Base-by-base conservation (phyloP, 257 asterid species). In the Solanum chaucha region DNA sequence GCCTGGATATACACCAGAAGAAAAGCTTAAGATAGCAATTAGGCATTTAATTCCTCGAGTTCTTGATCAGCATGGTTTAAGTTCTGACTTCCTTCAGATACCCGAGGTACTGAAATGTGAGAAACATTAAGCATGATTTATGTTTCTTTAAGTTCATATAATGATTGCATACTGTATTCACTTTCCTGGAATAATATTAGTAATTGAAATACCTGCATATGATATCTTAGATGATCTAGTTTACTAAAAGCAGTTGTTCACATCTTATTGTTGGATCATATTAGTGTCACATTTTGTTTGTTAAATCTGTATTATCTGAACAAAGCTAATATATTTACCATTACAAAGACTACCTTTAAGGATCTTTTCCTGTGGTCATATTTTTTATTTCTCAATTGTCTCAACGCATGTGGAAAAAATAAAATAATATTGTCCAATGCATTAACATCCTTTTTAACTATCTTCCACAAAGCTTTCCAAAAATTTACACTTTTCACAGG, bases 1-100 rank as follows among this genome's bases (percentile, higher is more conserved):
- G 90, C 99, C 99, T 84, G 99, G 99, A 88, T 97, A 97, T 88
- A 96, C 99, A 86, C 98, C 98, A 89, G 99, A 97, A 90, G 99
- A 97, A 90, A 97, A 97, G 89, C 97, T 97, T 58, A 94, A 88
- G 90, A 97, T 97, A 90, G 98, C 99, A 35, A 94, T 92, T 93
- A 93, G 87, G 90, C 98, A 97, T 93, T 89, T 97, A 87, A 90
- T 97, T 90, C 99, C 99, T 77, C 93, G 99, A 86, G 99, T 97
- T 87, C 98, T 97, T 83, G 98, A 97, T 91, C 99, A 97, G 91
- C 99, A 97, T 88, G 98, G 99, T 87, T 91, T 97, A 88, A 93
- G 88, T 92, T 90, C 93, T 81, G 98, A 97, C 90, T 94, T 90
- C 87, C 98, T 97, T 90, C 99, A 96, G 90, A 91, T 96, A 89